A percentile compares a stretch with the other conserved stretches of the same genome.
These are phyloP conservation scores for Acacia concinna DNA, from an alignment of 331 rosid genomes.

Conservation along the genomic window DNA sequence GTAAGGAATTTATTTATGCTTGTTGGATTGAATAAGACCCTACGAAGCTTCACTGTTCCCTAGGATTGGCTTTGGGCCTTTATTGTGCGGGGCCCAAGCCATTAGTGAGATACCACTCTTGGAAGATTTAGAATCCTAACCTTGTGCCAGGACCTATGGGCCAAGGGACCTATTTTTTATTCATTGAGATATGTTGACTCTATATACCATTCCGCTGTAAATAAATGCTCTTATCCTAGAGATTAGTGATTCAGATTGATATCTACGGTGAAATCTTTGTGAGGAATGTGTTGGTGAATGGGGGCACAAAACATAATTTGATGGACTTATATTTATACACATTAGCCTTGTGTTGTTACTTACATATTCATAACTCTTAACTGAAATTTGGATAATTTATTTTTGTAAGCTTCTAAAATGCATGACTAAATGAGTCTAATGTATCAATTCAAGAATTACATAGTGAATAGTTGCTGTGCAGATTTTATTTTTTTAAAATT, in stretches of 20 bases:
- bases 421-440: neutral
- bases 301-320: neutral
- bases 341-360: constrained; percentile 2
- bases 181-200: too few species aligned
- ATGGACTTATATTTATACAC: neutral
- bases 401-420: neutral
- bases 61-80: too few species aligned
- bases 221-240: too few species aligned
- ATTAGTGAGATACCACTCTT: too few species aligned
- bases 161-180: too few species aligned
- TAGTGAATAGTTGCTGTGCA: neutral
- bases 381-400: neutral
- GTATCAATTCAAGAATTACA: neutral
- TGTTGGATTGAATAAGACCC: neutral
- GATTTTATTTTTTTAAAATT: neutral
- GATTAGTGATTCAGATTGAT: neutral
- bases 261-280: neutral
- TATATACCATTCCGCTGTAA: too few species aligned
- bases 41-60: too few species aligned
- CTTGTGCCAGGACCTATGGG: too few species aligned
- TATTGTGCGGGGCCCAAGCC: too few species aligned
- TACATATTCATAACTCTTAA: neutral
- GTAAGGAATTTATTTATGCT: neutral
- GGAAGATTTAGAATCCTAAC: too few species aligned
- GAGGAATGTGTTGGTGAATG: neutral